Percentiles rank a stretch among this genome's conserved stretches.
phyloP scores from a whole-genome alignment of 208 protist genomes.

The Acanthamoeba healyi region DNA sequence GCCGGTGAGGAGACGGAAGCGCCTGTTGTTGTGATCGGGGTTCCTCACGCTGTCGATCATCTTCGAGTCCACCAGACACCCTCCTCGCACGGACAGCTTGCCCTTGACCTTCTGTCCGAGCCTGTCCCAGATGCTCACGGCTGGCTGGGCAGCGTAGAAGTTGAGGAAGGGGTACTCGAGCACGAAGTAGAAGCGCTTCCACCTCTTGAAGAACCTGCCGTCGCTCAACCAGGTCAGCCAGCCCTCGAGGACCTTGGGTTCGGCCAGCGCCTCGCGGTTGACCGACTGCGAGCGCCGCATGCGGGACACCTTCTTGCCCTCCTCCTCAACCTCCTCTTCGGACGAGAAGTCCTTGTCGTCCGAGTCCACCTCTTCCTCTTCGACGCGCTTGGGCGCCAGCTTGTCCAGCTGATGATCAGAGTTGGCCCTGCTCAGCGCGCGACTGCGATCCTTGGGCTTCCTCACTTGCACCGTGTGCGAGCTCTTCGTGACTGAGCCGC shows the following conservation, averaged over 20 bases:
- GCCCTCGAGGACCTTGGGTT: conserved; percentile 12
- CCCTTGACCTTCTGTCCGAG: not conserved
- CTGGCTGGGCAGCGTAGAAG: not conserved
- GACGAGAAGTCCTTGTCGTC: conserved; percentile 65
- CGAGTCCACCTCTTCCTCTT: not conserved
- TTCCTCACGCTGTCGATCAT: not conserved
- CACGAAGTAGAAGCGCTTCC: conserved; percentile 45
- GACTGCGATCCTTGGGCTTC: too few species aligned
- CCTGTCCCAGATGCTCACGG: not conserved
- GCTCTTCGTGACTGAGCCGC: not conserved
- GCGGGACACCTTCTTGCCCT: not conserved
- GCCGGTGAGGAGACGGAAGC: conserved; percentile 14
- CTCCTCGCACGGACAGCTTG: conserved; percentile 29
- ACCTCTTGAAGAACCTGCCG: conserved; percentile 37
- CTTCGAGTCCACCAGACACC: not conserved
- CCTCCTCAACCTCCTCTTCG: conserved; percentile 47
- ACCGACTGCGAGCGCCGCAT: conserved; percentile 2
- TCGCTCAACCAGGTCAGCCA: conserved; percentile 32
- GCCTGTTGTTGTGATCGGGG: not conserved
- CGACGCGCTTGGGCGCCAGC: not conserved
- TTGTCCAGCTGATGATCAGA: not conserved
- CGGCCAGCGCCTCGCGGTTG: not conserved
- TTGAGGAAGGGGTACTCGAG: conserved; percentile 61
- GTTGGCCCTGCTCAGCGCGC: not conserved
- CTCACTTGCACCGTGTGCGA: too few species aligned